Percentiles rank a stretch among this genome's conserved stretches.
Evolutionary conservation across 176 grass and related monocot species (phyloP).

Genomic region (Oryza glumipatula): DNA sequence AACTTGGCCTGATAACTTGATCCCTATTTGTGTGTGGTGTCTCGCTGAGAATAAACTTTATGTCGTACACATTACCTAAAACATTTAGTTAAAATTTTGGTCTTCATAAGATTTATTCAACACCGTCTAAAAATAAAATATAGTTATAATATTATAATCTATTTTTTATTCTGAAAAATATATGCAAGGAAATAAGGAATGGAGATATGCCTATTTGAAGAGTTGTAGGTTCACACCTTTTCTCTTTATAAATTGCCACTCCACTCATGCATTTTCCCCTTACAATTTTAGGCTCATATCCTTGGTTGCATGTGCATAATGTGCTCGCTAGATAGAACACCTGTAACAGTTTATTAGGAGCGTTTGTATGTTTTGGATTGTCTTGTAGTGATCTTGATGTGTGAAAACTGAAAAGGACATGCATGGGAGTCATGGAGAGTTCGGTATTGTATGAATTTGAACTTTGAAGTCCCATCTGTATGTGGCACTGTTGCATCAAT

Average conservation of each 20-base stretch:
- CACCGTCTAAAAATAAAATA: background rate
- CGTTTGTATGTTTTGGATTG: background rate
- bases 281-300: background rate
- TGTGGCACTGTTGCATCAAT: background rate
- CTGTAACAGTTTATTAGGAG: background rate
- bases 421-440: background rate
- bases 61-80: background rate
- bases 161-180: background rate
- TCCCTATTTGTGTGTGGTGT: background rate
- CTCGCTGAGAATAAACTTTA: background rate
- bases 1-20: background rate
- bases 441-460: background rate
- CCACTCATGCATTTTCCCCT: background rate
- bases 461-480: constrained; percentile 6
- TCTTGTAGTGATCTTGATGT: constrained; percentile 20
- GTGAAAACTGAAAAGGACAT: background rate
- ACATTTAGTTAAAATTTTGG: background rate
- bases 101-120: constrained; percentile 1
- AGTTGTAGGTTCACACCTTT: background rate
- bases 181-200: background rate
- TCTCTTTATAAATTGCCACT: background rate
- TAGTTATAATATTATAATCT: background rate
- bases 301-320: background rate
- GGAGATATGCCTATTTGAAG: background rate
- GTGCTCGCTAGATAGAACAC: background rate